Evolutionary conservation across 139 green algal genomes (phyloP).

Genomic region (Tetraselmis striata): DNA sequence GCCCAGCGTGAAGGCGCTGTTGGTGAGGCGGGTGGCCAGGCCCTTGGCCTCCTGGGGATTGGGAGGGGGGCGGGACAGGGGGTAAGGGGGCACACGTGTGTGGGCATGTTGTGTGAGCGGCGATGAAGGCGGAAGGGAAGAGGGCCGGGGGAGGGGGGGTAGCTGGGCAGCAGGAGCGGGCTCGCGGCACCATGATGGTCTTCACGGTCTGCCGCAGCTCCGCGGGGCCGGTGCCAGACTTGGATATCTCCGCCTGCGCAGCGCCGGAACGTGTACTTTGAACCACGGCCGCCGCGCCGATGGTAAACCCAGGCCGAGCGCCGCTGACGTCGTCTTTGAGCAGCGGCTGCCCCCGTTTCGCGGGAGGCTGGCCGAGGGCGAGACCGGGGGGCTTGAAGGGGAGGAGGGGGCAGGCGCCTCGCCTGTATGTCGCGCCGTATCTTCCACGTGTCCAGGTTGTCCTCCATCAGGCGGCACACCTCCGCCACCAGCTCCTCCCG

Average conservation of each 20-base stretch:
- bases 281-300: no score
- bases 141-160: no score
- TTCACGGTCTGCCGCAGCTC: neutral
- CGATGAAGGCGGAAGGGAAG: no score
- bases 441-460: neutral
- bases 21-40: neutral
- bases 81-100: no score
- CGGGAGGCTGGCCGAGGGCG: no score
- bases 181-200: neutral
- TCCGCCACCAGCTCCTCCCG: neutral
- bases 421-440: neutral
- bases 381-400: neutral
- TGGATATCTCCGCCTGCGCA: neutral
- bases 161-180: no score
- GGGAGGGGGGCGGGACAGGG: no score
- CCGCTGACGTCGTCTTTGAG: no score
- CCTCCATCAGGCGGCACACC: neutral
- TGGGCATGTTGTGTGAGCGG: no score
- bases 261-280: no score
- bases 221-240: neutral
- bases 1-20: neutral
- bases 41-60: neutral
- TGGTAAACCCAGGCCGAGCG: no score
- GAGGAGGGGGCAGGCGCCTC: neutral
- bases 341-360: no score